A percentile compares a stretch with the other conserved stretches of the same genome.
These are phyloP conservation scores for Aureobasidium subglaciale DNA, from an alignment of 2,329 filamentous ascomycete species.

Conservation along the genomic window DNA sequence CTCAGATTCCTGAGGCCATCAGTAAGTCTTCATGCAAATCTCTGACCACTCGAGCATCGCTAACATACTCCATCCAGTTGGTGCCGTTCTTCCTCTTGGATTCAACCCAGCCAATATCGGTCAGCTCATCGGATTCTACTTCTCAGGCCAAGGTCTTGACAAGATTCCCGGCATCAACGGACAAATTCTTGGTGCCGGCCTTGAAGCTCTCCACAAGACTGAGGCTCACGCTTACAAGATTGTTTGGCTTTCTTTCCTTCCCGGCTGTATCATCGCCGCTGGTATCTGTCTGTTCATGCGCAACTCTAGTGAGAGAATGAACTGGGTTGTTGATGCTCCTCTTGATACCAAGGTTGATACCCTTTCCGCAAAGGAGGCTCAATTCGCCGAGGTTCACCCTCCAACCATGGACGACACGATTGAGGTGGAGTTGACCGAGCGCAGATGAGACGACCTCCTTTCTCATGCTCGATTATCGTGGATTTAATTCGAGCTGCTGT, in stretches of 20 bases:
- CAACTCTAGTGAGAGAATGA: slow-evolving; percentile 6
- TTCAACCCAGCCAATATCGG: slow-evolving; percentile 1
- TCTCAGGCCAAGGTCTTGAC: slow-evolving; percentile 7
- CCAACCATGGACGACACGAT: background rate
- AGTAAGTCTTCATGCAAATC: background rate
- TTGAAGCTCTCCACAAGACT: background rate
- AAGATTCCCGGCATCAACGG: background rate
- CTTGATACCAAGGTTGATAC: background rate
- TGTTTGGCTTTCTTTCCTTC: background rate
- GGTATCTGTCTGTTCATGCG: background rate
- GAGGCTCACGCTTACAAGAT: slow-evolving; percentile 5
- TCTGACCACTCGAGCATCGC: background rate
- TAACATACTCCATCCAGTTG: background rate
- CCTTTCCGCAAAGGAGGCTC: background rate
- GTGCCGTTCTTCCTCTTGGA: background rate
- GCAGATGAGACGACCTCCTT: background rate
- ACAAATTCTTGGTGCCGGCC: background rate
- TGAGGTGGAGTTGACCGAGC: background rate
- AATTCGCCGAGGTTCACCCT: background rate
- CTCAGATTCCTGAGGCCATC: slow-evolving; percentile 5
- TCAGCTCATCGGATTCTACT: slow-evolving; percentile 10
- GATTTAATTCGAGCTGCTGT: too few species aligned
- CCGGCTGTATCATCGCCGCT: background rate
- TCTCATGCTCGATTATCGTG: background rate
- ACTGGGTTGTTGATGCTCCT: slow-evolving; percentile 6